Base-by-base conservation (phyloP, 2,329 filamentous ascomycete species). In the Sporothrix dimorphospora region DNA sequence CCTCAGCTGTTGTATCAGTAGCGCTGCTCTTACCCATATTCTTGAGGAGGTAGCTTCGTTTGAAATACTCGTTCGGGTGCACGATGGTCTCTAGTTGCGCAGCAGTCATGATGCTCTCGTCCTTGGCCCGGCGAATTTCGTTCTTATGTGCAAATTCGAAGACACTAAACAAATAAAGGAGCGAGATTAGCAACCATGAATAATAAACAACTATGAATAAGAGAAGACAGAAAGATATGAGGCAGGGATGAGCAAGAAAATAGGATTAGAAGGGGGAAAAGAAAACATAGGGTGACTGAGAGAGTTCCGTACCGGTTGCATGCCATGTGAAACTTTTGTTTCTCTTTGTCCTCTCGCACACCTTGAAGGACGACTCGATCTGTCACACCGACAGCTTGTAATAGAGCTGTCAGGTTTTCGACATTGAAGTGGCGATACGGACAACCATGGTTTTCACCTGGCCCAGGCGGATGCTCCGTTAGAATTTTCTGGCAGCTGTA, bases 51-150 rank as follows among this genome's bases (percentile, higher is more conserved):
- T 94, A 98, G 80, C 94, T 97, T 71, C 95, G 88, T 86, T 97
- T 98, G 82, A 98, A 99, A 82, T 98, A 99, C 75, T 95, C 94
- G 80, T 99, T 99, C 12, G 96, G 96, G 82, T 99, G 96, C 27
- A 97, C 91, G 79, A 99, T 97, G 0, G 95, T 98, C 82, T 98
- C 95, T 55, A 97, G 85, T 80, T 97, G 93, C 19, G 89, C 89
- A 7, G 90, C 83, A 14, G 86, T 90, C 89, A 91, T 91, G 69
- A 90, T 85, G 6, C 89, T 87, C 67, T 94, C 90, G 55, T 94
- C 92, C 81, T 91, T 93, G 74, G 91, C 92, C 78, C 88, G 89
- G 79, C 90, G 92, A 72, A 96, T 89, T 79, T 95, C 92, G 21
- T 85, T 84, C 79, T 92, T 94, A 81, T 99, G 94, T 21, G 91